These are phyloP conservation scores for Xylaria cubensis DNA, from an alignment of 495 filamentous ascomycete species.

Conservation along the genomic window DNA sequence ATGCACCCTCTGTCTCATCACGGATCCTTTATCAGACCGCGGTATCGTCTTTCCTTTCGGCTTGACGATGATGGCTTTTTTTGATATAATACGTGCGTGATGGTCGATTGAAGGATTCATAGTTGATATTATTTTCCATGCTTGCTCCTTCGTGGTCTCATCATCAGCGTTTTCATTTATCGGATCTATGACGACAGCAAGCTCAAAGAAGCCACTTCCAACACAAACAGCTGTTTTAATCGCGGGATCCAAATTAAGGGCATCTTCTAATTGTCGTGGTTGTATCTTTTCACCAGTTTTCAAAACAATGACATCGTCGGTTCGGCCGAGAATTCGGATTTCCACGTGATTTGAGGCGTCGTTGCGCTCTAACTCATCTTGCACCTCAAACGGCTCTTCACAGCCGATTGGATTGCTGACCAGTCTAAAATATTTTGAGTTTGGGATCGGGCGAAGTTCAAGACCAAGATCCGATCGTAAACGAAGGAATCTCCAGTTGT, in stretches of 20 bases:
- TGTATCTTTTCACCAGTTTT: slow-evolving; percentile 50
- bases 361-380: slow-evolving; percentile 40
- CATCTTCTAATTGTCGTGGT: slow-evolving; percentile 40
- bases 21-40: slow-evolving; percentile 48
- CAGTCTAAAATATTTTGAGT: slow-evolving; percentile 30
- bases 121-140: slow-evolving; percentile 41
- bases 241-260: slow-evolving; percentile 25
- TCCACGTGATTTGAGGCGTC: slow-evolving; percentile 29
- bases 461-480: slow-evolving; percentile 44
- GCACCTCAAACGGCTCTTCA: slow-evolving; percentile 38
- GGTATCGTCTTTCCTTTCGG: slow-evolving; percentile 31
- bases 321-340: slow-evolving; percentile 39
- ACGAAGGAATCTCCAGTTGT: slow-evolving; percentile 48
- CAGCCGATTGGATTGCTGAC: slow-evolving; percentile 37
- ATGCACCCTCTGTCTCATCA: slow-evolving; percentile 42
- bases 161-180: slow-evolving; percentile 8
- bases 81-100: slow-evolving; percentile 41
- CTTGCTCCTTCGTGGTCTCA: slow-evolving; percentile 27
- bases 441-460: slow-evolving; percentile 27
- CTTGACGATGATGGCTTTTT: slow-evolving; percentile 39
- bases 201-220: slow-evolving; percentile 43
- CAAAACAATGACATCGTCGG: slow-evolving; percentile 49
- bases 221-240: slow-evolving; percentile 44
- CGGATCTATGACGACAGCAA: slow-evolving; percentile 46
- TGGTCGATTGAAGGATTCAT: slow-evolving; percentile 37